Conservation (phyloP, 495 filamentous ascomycete species). For the Xylaria nigripes region DNA sequence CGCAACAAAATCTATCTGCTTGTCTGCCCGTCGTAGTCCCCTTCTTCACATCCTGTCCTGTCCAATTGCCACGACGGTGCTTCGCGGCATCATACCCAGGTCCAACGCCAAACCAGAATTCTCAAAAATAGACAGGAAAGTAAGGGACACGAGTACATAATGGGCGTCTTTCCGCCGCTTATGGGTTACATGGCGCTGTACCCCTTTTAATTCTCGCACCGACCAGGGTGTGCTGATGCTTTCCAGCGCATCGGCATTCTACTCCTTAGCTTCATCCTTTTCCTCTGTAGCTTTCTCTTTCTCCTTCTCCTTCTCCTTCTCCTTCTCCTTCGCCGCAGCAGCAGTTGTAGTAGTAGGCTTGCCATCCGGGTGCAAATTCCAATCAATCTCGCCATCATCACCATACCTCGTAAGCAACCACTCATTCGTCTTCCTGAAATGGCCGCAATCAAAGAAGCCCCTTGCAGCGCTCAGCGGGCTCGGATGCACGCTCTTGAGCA, state of each 20-base stretch:
- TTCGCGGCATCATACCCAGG: too few relatives aligned
- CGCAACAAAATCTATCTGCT: too few relatives aligned
- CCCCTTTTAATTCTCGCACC: too few relatives aligned
- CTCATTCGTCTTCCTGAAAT: constrained; percentile 83
- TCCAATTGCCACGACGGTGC: too few relatives aligned
- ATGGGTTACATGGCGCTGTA: too few relatives aligned
- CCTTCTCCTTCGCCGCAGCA: constrained; percentile 5
- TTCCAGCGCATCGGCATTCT: constrained; percentile 1
- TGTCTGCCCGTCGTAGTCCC: too few relatives aligned
- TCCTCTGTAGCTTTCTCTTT: constrained; percentile 9
- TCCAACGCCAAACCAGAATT: too few relatives aligned
- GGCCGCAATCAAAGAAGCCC: constrained; percentile 80
- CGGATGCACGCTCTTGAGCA: constrained; percentile 81
- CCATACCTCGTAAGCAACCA: constrained; percentile 79
- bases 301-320: constrained; percentile 17
- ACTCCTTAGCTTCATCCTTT: constrained; percentile 8
- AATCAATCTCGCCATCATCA: constrained; percentile 70
- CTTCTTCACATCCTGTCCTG: too few relatives aligned
- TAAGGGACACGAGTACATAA: too few relatives aligned
- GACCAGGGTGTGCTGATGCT: too few relatives aligned
- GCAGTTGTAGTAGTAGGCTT: not conserved
- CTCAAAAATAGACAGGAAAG: too few relatives aligned
- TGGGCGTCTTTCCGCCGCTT: too few relatives aligned
- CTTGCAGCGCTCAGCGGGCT: constrained; percentile 73
- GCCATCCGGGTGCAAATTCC: constrained; percentile 53